Conservation (phyloP, 805 yeast genomes). For the Martiniozyma abietophila region DNA sequence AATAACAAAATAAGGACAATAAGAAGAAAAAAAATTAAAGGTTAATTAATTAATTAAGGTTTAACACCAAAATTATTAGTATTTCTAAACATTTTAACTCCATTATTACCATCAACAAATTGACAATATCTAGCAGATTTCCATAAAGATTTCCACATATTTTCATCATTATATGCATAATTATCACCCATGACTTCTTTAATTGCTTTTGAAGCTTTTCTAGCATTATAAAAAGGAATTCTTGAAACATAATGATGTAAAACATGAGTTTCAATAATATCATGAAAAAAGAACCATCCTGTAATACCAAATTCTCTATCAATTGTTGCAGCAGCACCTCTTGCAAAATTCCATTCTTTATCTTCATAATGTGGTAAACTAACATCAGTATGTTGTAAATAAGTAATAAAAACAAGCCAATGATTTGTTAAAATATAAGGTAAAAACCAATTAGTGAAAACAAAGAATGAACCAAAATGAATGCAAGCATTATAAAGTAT, state of each 20-base stretch:
- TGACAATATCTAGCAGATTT: conserved; percentile 58
- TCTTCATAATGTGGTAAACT: conserved; percentile 72
- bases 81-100: conserved; percentile 69
- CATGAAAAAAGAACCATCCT: conserved; percentile 75
- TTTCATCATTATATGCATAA: conserved; percentile 57
- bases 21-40: background rate
- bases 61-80: conserved; percentile 48
- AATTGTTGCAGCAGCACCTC: conserved; percentile 86
- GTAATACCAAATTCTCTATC: conserved; percentile 78
- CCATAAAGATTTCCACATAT: conserved; percentile 64
- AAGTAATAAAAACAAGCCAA: conserved; percentile 85
- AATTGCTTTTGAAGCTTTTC: conserved; percentile 70
- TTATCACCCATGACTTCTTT: conserved; percentile 80
- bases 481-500: conserved; percentile 53
- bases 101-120: conserved; percentile 64
- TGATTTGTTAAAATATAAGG: conserved; percentile 81
- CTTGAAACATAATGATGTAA: conserved; percentile 77
- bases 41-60: conserved; percentile 9
- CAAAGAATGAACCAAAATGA: conserved; percentile 52
- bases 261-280: conserved; percentile 85
- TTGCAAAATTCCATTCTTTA: conserved; percentile 71
- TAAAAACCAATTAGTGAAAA: conserved; percentile 59
- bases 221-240: conserved; percentile 83
- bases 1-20: background rate
- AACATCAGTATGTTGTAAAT: conserved; percentile 75